Conservation (phyloP, 331 rosid genomes). For the Stylosanthes scabra region DNA sequence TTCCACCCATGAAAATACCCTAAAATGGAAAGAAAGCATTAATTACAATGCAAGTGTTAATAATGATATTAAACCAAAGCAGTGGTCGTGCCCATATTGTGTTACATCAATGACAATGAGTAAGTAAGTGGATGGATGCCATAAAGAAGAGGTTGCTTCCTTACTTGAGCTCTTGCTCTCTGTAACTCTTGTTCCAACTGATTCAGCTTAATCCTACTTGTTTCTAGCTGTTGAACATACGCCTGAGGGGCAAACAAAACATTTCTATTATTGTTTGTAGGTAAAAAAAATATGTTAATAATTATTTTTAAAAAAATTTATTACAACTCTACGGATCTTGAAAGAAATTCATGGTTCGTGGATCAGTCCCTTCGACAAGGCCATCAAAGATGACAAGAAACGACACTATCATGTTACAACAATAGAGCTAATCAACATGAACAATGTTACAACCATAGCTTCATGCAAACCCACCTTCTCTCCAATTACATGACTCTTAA, state of each 20-base stretch:
- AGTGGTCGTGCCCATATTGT: background rate
- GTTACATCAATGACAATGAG: background rate
- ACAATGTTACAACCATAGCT: too few species aligned
- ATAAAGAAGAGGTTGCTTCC: constrained; percentile 5
- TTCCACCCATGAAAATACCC: constrained; percentile 73
- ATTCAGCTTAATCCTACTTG: constrained; percentile 94
- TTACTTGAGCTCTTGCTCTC: constrained; percentile 85
- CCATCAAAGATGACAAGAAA: too few species aligned
- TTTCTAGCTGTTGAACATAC: constrained; percentile 93
- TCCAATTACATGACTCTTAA: too few species aligned
- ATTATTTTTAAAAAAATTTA: too few species aligned
- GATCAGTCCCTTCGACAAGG: too few species aligned
- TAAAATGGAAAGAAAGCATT: constrained; percentile 42
- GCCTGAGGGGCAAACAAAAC: constrained; percentile 52
- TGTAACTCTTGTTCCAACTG: constrained; percentile 96
- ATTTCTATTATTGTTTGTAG: too few species aligned
- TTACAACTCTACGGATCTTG: too few species aligned
- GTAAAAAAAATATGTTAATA: too few species aligned
- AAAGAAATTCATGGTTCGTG: too few species aligned
- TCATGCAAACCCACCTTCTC: too few species aligned
- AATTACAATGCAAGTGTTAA: background rate
- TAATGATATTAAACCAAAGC: background rate
- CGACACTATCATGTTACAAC: too few species aligned
- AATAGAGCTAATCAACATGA: too few species aligned
- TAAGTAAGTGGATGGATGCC: background rate